Evolutionary conservation across 345 rosid species (phyloP), one percentile per base, ranked within the genome.

Genomic region (Eucalyptus camaldulensis): DNA sequence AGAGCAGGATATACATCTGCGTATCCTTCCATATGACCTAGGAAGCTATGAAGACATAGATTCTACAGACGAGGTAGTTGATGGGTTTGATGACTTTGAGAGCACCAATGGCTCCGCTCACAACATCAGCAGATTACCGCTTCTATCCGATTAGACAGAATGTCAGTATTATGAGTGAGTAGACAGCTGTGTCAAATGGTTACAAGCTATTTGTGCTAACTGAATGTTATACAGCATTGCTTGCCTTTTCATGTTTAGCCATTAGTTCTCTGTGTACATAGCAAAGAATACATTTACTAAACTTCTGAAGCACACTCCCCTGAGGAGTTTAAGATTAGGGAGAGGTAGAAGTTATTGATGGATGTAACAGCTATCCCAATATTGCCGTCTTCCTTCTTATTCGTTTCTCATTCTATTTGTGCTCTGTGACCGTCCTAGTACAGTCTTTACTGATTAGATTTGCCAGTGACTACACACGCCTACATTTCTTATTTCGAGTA

Each of bases 21-120:
- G 93, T 31, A 94, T 97, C 89, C 94, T 96, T 89, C 99, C 97
- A 25, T 93, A 92, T 81, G 92, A 94, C 47, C 85, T 58, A 27
- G 89, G 58, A 54, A 85, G n/a, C 80, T 89, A 93, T 49, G 91
- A 88, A 88, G 90, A 87, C 10, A 54, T 47, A 33, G 88, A 85
- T 54, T 54, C 90, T 3, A 87, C 90, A 33, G 93, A 94, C 29
- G 88, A 88, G 65, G 88, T 40, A 51, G 93, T 85, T 65, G 87
- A 62, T 37, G 90, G 62, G 6, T 40, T 67, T 44, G 95, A 94
- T 87, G 93, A 94, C 53, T 88, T 88, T 49, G 44, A 47, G 45
- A 89, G 87, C 86, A 40, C 87, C 89, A 93, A 94, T 90, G 97
- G 96, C 65, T 89, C 95, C 21, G 31, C 87, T 21, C 49, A 58